Evolutionary conservation across 352 stramenopile species (phyloP).

Genomic region (Phytophthora citricola): DNA sequence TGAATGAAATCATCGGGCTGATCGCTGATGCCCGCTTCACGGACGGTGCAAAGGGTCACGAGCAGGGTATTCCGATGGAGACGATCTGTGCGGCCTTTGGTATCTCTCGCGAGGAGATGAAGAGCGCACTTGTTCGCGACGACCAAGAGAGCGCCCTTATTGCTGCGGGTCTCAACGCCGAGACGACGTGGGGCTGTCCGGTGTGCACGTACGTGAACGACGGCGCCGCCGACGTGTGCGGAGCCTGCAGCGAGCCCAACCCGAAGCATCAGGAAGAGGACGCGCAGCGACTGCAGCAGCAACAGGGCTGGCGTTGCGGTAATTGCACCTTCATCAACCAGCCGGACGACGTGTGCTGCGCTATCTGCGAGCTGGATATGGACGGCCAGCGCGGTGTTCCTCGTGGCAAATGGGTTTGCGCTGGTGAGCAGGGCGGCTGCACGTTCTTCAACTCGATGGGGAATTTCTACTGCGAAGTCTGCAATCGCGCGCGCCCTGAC

Average conservation of each 20-base stretch:
- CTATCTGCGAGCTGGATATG: conserved; percentile 86
- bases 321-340: conserved; percentile 92
- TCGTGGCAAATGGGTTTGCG: conserved; percentile 87
- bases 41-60: conserved; percentile 43
- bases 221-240: conserved; percentile 41
- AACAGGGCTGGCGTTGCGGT: conserved; percentile 73
- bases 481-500: conserved; percentile 83
- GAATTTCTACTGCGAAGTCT: conserved; percentile 92
- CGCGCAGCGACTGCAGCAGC: conserved; percentile 44
- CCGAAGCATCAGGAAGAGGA: conserved; percentile 44
- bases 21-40: conserved; percentile 64
- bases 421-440: conserved; percentile 82
- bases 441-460: conserved; percentile 87
- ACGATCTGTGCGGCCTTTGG: conserved; percentile 79
- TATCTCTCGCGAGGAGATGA: conserved; percentile 61
- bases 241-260: conserved; percentile 71
- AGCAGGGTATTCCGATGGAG: conserved; percentile 56
- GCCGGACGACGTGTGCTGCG: conserved; percentile 68
- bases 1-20: conserved; percentile 85
- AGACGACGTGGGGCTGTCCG: conserved; percentile 63
- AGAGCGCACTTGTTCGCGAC: conserved; percentile 57
- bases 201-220: conserved; percentile 88
- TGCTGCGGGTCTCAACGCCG: conserved; percentile 18
- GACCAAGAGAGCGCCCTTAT: conserved; percentile 40
- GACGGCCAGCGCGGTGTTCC: conserved; percentile 80